Conservation (phyloP, 495 filamentous ascomycete species). For the Parathielavia hyrcaniae region DNA sequence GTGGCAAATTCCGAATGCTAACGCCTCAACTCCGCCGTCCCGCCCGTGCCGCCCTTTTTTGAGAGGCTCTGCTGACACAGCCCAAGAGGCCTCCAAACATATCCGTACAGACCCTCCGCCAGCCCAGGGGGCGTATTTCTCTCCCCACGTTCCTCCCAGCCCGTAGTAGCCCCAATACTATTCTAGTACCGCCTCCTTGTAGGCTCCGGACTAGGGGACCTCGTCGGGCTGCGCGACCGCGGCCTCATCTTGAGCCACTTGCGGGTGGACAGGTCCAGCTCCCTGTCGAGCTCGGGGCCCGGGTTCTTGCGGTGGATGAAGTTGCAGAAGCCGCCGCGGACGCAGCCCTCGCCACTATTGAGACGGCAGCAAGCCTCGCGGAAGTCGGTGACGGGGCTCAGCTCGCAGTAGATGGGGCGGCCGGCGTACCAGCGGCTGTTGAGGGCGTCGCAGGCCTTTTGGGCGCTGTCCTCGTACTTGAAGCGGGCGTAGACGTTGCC, state of each 20-base stretch:
- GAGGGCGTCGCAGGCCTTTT: constrained; percentile 85
- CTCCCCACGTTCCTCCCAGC: neutral
- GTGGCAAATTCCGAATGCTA: neutral
- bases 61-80: neutral
- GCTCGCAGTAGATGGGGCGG: constrained; percentile 94
- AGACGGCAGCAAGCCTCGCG: constrained; percentile 94
- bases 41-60: constrained; percentile 2
- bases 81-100: neutral
- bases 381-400: constrained; percentile 96
- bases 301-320: constrained; percentile 98
- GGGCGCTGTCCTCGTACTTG: constrained; percentile 98
- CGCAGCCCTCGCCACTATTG: constrained; percentile 92
- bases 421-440: constrained; percentile 97
- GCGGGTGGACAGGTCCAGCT: constrained; percentile 80
- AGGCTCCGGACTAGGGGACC: constrained; percentile 72
- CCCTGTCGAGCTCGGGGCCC: constrained; percentile 75
- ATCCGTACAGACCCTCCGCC: too few relatives aligned
- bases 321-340: constrained; percentile 95
- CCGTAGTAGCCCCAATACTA: too few relatives aligned
- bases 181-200: constrained; percentile 57
- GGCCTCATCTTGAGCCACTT: constrained; percentile 91
- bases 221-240: constrained; percentile 71
- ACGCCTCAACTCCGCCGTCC: constrained; percentile 13
- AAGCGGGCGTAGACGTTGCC: constrained; percentile 99
- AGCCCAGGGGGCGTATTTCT: neutral